Base-by-base conservation (phyloP, 345 rosid species). In the Brassica cretica region DNA sequence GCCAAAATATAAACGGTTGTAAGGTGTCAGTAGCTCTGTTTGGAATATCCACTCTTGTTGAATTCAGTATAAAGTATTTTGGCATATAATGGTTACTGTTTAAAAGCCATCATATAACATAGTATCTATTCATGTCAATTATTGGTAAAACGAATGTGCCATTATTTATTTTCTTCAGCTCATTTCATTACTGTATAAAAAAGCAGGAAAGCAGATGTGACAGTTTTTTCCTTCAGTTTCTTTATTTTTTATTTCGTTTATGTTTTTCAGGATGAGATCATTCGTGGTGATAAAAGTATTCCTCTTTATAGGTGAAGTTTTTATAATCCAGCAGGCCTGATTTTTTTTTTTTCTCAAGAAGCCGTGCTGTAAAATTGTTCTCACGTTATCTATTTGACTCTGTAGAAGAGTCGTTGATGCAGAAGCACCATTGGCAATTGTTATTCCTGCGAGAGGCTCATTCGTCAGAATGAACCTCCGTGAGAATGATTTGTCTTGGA, bases 361-460 rank as follows among this genome's bases (percentile, higher is more conserved):
- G 64, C 24, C 24, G 24, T 21, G 16, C 3, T 68, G 3, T 68
- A 46, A 5, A 30, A 67, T 59, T 70, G 81, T 85, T 88, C 79
- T 86, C 77, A 64, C 1, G 30, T 67, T 69, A 72, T 73, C 72
- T 70, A 11, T 80, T 86, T 53, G 33, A 63, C 84, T 82, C 74
- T 88, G 84, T 94, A 94, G 98, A 86, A 82, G 98, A 89, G 88
- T 94, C 70, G 82, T 89, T 75, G 92, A 89, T 75, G 97, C 98
- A 69, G 85, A 86, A 82, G 92, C 98, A 77, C 99, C 99, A 29
- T 79, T 71, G 86, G 93, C 97, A 39, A 80, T 95, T 68, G 93
- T 95, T 72, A 64, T 91, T 68, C 90, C 99, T 19, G 75, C 90
- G 35, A 86, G 77, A 79, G 94, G 84, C 74, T 81, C 85, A 76